These are phyloP conservation scores for Paraphoma sp. DNA, from an alignment of 2,329 filamentous ascomycete species.

Conservation along the genomic window DNA sequence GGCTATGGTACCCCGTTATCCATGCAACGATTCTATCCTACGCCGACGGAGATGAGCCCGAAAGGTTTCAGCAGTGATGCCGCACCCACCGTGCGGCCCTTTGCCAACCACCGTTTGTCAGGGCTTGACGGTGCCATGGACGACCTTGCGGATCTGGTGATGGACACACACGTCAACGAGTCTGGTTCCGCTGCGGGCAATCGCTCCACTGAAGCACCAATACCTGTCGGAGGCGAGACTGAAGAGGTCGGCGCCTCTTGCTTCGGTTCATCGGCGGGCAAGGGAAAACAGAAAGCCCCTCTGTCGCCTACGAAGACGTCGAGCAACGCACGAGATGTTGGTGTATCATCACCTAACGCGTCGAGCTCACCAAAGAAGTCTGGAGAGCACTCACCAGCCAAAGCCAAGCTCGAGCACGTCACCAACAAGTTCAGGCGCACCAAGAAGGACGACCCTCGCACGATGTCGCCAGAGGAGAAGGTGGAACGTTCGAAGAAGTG, in stretches of 20 bases:
- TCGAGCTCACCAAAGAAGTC: slow-evolving; percentile 44
- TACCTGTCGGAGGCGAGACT: slow-evolving; percentile 9
- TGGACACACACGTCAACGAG: slow-evolving; percentile 24
- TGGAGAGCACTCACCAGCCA: slow-evolving; percentile 51
- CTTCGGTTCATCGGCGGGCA: slow-evolving; percentile 37
- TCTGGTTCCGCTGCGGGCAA: slow-evolving; percentile 8
- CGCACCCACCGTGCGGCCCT: slow-evolving; percentile 19
- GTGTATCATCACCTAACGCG: slow-evolving; percentile 32
- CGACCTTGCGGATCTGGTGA: slow-evolving; percentile 41
- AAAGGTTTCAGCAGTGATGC: slow-evolving; percentile 10
- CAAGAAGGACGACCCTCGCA: slow-evolving; percentile 45
- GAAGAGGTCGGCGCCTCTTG: slow-evolving; percentile 37
- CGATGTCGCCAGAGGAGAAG: slow-evolving; percentile 48
- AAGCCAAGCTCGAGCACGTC: slow-evolving; percentile 55
- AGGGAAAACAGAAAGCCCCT: slow-evolving; percentile 39
- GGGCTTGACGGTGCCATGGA: slow-evolving; percentile 49
- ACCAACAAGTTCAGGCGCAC: slow-evolving; percentile 53
- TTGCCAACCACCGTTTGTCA: slow-evolving; percentile 36
- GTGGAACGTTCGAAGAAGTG: slow-evolving; percentile 43
- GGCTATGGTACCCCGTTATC: slow-evolving; percentile 25
- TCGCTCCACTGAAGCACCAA: slow-evolving; percentile 7
- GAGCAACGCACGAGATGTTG: slow-evolving; percentile 16
- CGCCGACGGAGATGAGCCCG: slow-evolving; percentile 28
- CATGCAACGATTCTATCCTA: slow-evolving; percentile 34
- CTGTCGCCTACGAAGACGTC: slow-evolving; percentile 31